These are phyloP conservation scores for Cephalotrichum gorgonifer DNA, from an alignment of 2,329 filamentous ascomycete species.

Conservation along the genomic window DNA sequence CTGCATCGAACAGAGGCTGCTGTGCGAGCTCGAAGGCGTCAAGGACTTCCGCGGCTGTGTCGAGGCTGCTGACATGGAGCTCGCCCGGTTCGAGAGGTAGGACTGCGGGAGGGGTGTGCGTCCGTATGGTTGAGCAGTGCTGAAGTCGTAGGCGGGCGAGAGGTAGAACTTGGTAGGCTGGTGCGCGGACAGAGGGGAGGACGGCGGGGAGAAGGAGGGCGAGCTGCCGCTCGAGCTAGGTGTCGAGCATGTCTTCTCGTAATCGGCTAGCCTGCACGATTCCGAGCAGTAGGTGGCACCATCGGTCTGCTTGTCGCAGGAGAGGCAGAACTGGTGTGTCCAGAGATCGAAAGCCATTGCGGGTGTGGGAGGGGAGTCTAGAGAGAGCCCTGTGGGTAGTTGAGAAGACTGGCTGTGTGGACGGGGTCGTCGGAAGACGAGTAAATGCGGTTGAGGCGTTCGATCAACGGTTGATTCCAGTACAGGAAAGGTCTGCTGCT, in stretches of 20 bases:
- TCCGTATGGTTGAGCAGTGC: conserved; percentile 48
- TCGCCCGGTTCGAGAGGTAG: conserved; percentile 23
- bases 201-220: neutral
- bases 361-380: conserved; percentile 1
- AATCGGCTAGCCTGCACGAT: conserved; percentile 77
- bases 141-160: conserved; percentile 67
- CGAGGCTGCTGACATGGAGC: conserved; percentile 5
- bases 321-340: conserved; percentile 87
- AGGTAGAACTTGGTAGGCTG: conserved; percentile 48
- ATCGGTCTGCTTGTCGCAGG: conserved; percentile 74
- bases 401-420: too few relatives aligned
- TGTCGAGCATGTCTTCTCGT: conserved; percentile 54
- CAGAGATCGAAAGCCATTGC: conserved; percentile 54
- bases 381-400: neutral
- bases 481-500: neutral
- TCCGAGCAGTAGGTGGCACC: conserved; percentile 85
- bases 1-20: conserved; percentile 71
- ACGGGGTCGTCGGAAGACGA: neutral
- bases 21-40: conserved; percentile 69
- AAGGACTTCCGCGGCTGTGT: conserved; percentile 29
- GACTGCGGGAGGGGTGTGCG: conserved; percentile 29
- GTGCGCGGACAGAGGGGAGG: conserved; percentile 17
- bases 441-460: neutral
- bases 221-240: conserved; percentile 7
- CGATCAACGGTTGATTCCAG: conserved; percentile 9